Percentiles rank a stretch among this genome's conserved stretches.
These are phyloP conservation scores for Pisolithus albus DNA, from an alignment of 768 basidiomycete genomes.

Conservation along the genomic window DNA sequence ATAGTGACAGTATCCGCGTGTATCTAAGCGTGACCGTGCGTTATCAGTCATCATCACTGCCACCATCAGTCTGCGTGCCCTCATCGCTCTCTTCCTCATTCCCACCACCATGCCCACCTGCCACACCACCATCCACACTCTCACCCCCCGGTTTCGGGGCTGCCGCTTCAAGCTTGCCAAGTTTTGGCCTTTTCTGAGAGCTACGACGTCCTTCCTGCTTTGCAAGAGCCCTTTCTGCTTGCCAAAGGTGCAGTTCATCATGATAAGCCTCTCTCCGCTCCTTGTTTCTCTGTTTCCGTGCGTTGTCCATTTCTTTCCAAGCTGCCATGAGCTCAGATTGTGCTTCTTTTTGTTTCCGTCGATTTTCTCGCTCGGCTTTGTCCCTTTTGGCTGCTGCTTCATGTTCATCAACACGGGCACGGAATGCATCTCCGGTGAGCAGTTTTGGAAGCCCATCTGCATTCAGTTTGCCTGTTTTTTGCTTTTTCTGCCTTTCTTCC, in stretches of 20 bases:
- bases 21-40: too few species aligned
- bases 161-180: too few species aligned
- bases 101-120: too few species aligned
- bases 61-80: too few species aligned
- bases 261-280: not conserved
- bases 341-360: not conserved
- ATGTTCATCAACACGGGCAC: not conserved
- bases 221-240: too few species aligned
- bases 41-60: too few species aligned
- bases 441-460: not conserved
- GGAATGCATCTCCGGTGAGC: not conserved
- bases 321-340: not conserved
- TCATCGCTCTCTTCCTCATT: too few species aligned
- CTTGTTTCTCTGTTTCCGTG: not conserved
- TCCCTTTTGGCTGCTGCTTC: not conserved
- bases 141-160: too few species aligned
- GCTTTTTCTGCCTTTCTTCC: constrained; percentile 2
- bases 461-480: not conserved
- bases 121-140: too few species aligned
- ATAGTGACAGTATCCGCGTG: too few species aligned
- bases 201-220: not conserved
- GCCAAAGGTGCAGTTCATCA: not conserved
- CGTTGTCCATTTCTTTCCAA: not conserved
- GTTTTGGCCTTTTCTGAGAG: too few species aligned
- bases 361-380: not conserved